These are phyloP conservation scores for Fomitiporia mediterranea DNA, from an alignment of 1,284 basidiomycete species.

Conservation along the genomic window DNA sequence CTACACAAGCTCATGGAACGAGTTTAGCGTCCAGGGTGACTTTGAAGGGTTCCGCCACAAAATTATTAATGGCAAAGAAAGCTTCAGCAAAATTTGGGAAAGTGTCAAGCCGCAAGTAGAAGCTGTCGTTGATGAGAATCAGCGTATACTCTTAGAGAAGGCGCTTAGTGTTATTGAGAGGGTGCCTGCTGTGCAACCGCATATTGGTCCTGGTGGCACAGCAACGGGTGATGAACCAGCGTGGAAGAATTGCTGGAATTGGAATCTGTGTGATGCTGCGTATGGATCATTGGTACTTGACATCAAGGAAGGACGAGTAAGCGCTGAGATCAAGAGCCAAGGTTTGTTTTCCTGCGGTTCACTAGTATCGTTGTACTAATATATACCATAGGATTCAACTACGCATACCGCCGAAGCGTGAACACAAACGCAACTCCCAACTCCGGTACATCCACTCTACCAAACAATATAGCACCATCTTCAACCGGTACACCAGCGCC, in stretches of 20 bases:
- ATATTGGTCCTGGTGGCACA: constrained; percentile 49
- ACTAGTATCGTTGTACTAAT: constrained; percentile 2
- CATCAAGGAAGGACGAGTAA: constrained; percentile 87
- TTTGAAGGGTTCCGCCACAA: constrained; percentile 88
- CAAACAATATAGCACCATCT: constrained; percentile 28
- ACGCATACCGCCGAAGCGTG: constrained; percentile 79
- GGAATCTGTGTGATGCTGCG: constrained; percentile 94
- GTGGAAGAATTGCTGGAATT: constrained; percentile 99
- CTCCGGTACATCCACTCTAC: constrained; percentile 35
- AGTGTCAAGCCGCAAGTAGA: constrained; percentile 92
- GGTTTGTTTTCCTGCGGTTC: constrained; percentile 52
- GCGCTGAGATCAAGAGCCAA: constrained; percentile 88
- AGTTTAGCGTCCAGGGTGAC: constrained; percentile 90
- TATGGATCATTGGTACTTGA: constrained; percentile 88
- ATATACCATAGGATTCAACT: constrained; percentile 78
- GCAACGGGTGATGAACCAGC: constrained; percentile 72
- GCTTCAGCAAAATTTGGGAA: constrained; percentile 91
- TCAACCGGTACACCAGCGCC: constrained; percentile 36
- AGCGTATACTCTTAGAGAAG: constrained; percentile 86
- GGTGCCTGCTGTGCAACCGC: constrained; percentile 61
- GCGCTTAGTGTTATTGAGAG: constrained; percentile 82
- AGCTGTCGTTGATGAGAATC: constrained; percentile 86
- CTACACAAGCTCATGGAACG: constrained; percentile 94
- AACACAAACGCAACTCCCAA: constrained; percentile 44
- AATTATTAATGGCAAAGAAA: constrained; percentile 72